A percentile compares a stretch with the other conserved stretches of the same genome.
These are phyloP conservation scores for Lathyrus sativus DNA, from an alignment of 306 rosid species.

Conservation along the genomic window DNA sequence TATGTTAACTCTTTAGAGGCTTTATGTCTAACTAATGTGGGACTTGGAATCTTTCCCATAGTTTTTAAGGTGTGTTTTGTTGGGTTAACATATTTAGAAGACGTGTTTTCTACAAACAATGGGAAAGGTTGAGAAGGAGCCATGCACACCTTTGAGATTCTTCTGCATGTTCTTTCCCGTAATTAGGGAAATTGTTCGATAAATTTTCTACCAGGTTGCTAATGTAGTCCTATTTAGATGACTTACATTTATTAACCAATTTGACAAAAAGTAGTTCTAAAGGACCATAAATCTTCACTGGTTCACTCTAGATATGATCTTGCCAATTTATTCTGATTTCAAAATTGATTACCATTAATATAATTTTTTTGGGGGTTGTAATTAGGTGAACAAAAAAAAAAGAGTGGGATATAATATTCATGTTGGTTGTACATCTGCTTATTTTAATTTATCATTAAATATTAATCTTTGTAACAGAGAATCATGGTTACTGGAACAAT, in stretches of 20 bases:
- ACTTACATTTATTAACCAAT: not conserved
- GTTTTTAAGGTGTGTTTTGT: not conserved
- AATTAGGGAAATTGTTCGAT: not conserved
- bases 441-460: conserved; percentile 16
- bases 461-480: conserved; percentile 8
- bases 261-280: not conserved
- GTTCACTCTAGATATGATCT: not conserved
- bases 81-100: not conserved
- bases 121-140: not conserved
- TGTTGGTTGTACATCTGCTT: conserved; percentile 18
- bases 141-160: not conserved
- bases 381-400: conserved; percentile 8
- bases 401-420: not conserved
- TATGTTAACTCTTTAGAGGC: too few relatives aligned
- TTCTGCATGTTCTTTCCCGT: not conserved
- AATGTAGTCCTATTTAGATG: not conserved
- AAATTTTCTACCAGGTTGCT: not conserved
- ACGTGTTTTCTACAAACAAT: not conserved
- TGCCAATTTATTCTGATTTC: not conserved
- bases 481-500: not conserved
- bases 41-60: too few relatives aligned
- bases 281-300: not conserved
- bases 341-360: not conserved
- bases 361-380: not conserved
- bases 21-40: too few relatives aligned